Evolutionary conservation across 768 basidiomycete genomes (phyloP).

Genomic region (Pluteus cervinus): DNA sequence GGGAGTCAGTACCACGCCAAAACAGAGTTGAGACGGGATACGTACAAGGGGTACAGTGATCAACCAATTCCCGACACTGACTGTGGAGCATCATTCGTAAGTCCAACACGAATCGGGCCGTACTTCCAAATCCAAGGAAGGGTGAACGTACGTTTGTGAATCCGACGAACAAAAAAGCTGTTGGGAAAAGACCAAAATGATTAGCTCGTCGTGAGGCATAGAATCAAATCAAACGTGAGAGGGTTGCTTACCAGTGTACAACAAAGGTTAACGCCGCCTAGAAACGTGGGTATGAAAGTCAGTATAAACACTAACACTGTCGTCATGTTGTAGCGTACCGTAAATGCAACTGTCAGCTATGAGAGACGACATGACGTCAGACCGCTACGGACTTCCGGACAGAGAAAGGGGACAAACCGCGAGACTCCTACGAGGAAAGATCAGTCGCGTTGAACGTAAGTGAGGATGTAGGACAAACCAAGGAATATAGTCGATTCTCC

Average conservation of each 20-base stretch:
- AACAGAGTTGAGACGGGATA: conserved; percentile 2
- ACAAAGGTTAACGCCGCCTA: conserved; percentile 43
- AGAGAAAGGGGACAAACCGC: conserved; percentile 18
- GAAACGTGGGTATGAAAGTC: no score
- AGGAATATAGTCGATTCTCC: conserved; percentile 35
- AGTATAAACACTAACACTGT: no score
- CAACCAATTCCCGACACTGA: conserved; percentile 26
- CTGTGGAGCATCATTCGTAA: conserved; percentile 14
- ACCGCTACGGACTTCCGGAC: no score
- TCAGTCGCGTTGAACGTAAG: neutral
- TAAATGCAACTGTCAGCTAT: conserved; percentile 29
- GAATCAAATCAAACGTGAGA: neutral
- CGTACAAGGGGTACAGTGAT: conserved; percentile 29
- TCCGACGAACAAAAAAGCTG: conserved; percentile 35
- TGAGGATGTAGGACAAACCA: conserved; percentile 20
- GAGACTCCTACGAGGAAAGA: conserved; percentile 23
- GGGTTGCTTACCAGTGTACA: conserved; percentile 39
- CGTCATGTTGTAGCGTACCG: conserved; percentile 20
- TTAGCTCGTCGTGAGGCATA: conserved; percentile 10
- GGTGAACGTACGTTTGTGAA: conserved; percentile 28
- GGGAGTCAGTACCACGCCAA: neutral
- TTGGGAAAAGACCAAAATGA: neutral
- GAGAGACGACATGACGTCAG: no score
- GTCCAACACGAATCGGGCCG: neutral
- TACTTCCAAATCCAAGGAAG: neutral